phyloP scores from a whole-genome alignment of 768 basidiomycete species.

The Amanita pseudoporphyria region DNA sequence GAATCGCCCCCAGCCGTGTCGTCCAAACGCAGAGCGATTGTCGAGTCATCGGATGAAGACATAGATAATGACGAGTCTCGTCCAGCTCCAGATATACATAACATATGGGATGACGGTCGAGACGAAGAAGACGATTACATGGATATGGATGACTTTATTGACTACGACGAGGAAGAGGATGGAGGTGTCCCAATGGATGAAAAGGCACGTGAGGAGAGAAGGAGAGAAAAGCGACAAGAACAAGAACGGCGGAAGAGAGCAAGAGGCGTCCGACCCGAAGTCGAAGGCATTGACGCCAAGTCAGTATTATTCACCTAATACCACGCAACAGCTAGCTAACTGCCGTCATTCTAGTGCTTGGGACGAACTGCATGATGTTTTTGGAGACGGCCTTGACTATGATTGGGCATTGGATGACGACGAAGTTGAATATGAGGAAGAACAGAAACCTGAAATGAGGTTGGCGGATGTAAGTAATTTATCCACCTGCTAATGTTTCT shows the following conservation, averaged over 20 bases:
- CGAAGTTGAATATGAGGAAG: slow-evolving; percentile 37
- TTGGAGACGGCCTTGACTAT: slow-evolving; percentile 94
- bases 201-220: slow-evolving; percentile 65
- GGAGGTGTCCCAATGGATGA: slow-evolving; percentile 62
- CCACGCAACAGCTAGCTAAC: slow-evolving; percentile 1
- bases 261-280: slow-evolving; percentile 47
- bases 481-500: slow-evolving; percentile 6
- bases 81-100: slow-evolving; percentile 52
- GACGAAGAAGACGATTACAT: slow-evolving; percentile 70
- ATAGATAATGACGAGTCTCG: slow-evolving; percentile 47
- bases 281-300: slow-evolving; percentile 78
- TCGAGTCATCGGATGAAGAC: slow-evolving; percentile 76
- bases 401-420: slow-evolving; percentile 91
- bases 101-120: slow-evolving; percentile 80
- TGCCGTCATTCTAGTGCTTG: slow-evolving; percentile 54
- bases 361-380: slow-evolving; percentile 94
- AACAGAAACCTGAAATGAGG: slow-evolving; percentile 64
- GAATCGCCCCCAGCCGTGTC: slow-evolving; percentile 58
- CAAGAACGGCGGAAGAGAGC: slow-evolving; percentile 61
- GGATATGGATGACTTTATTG: slow-evolving; percentile 72
- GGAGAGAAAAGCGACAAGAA: slow-evolving; percentile 56
- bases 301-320: slow-evolving; percentile 28
- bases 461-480: slow-evolving; percentile 63
- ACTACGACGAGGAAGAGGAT: slow-evolving; percentile 75
- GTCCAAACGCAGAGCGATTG: slow-evolving; percentile 44